phyloP scores from a whole-genome alignment of 805 yeast species.

The Priceomyces castillae region DNA sequence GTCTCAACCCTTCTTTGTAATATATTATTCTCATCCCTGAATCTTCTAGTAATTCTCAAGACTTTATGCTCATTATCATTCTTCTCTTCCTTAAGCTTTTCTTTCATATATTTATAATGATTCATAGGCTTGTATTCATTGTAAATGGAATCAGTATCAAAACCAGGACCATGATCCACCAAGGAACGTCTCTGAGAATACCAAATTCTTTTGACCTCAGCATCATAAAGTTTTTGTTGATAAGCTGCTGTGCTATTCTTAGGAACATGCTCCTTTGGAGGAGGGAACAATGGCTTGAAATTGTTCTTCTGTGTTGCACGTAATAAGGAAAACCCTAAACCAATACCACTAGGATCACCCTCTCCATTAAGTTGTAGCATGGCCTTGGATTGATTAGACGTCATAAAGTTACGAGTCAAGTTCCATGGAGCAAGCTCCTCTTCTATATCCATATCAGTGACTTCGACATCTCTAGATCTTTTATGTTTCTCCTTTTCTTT shows the following conservation, averaged over 20 bases:
- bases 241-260: constrained; percentile 41
- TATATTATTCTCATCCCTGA: constrained; percentile 80
- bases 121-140: constrained; percentile 37
- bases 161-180: constrained; percentile 35
- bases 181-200: constrained; percentile 71
- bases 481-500: constrained; percentile 29
- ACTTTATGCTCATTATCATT: constrained; percentile 25
- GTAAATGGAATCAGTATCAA: constrained; percentile 36
- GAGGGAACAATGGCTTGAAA: constrained; percentile 47
- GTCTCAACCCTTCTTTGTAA: constrained; percentile 77
- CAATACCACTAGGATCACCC: constrained; percentile 92
- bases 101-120: constrained; percentile 31
- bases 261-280: constrained; percentile 35
- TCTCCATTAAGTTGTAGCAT: constrained; percentile 93
- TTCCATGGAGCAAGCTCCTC: constrained; percentile 95
- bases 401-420: constrained; percentile 83
- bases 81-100: constrained; percentile 27
- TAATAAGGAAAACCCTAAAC: constrained; percentile 83
- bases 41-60: constrained; percentile 65
- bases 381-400: constrained; percentile 94
- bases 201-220: constrained; percentile 88
- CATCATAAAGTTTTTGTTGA: constrained; percentile 90
- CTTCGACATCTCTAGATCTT: constrained; percentile 38
- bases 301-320: constrained; percentile 96
- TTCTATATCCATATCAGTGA: constrained; percentile 58